Percentiles rank a stretch among this genome's conserved stretches.
Conservation (phyloP, 768 basidiomycete genomes). For the Tubosaeta sp. region DNA sequence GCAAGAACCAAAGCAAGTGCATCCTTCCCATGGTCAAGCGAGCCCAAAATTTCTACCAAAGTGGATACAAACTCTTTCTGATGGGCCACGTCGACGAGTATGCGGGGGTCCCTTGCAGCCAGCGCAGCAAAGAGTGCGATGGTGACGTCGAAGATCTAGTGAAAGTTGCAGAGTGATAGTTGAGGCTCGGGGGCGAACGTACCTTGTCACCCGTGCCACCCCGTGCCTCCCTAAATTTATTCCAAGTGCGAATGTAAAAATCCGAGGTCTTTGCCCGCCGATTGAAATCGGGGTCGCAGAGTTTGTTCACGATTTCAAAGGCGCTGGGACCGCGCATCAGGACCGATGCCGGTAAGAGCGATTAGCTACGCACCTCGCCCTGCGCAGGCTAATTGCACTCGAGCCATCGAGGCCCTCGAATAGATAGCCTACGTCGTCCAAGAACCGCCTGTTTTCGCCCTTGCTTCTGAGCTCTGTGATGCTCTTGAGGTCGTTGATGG, state of each 20-base stretch:
- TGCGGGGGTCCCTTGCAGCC: constrained; percentile 53
- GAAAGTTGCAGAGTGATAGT: background rate
- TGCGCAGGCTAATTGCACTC: constrained; percentile 51
- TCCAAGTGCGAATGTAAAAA: constrained; percentile 67
- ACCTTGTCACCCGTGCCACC: constrained; percentile 60
- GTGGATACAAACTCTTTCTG: constrained; percentile 35
- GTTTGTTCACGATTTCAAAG: constrained; percentile 68
- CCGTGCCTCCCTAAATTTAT: constrained; percentile 53
- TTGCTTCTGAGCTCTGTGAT: constrained; percentile 78
- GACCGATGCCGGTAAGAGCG: background rate
- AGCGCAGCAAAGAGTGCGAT: constrained; percentile 60
- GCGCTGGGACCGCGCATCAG: constrained; percentile 44
- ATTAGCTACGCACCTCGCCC: constrained; percentile 53
- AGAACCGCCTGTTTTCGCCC: constrained; percentile 73
- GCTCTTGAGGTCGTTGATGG: constrained; percentile 74
- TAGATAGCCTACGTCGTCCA: constrained; percentile 82
- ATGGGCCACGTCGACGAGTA: constrained; percentile 51
- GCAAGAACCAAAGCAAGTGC: constrained; percentile 43
- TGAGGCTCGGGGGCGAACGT: constrained; percentile 21
- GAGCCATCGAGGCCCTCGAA: constrained; percentile 70
- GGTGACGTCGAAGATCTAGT: constrained; percentile 61
- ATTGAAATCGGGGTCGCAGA: constrained; percentile 71
- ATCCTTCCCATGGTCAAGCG: constrained; percentile 37
- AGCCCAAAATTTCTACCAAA: constrained; percentile 41
- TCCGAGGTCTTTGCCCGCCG: constrained; percentile 77